These are phyloP conservation scores for Rhipidocladum racemiflorum DNA, from an alignment of 176 grass and related monocot genomes.

Conservation along the genomic window DNA sequence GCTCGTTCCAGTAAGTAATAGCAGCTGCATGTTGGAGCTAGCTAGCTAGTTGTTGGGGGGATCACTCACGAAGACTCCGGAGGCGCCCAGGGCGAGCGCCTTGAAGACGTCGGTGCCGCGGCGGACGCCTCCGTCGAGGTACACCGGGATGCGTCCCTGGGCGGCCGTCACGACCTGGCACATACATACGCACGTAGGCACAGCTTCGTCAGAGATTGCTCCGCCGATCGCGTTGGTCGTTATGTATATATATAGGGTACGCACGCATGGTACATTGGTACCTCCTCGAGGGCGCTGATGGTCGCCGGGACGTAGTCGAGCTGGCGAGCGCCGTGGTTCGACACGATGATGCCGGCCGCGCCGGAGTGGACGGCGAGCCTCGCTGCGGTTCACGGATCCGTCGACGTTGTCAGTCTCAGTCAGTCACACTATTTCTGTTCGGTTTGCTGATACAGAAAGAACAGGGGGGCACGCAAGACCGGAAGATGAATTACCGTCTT, in stretches of 20 bases:
- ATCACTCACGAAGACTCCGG: conserved; percentile 78
- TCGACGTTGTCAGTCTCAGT: not conserved
- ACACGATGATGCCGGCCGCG: conserved; percentile 87
- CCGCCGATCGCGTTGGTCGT: no score
- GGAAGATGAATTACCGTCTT: conserved; percentile 54
- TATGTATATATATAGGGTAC: no score
- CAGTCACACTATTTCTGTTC: not conserved
- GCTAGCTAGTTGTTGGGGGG: not conserved
- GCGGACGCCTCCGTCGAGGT: conserved; percentile 76
- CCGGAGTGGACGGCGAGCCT: conserved; percentile 74
- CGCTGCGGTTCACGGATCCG: conserved; percentile 34
- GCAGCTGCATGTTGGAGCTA: not conserved
- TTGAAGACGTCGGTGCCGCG: conserved; percentile 91
- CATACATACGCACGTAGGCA: no score
- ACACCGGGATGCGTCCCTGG: conserved; percentile 68
- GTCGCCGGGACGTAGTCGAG: conserved; percentile 90
- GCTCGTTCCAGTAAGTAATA: not conserved
- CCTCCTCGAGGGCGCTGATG: conserved; percentile 74
- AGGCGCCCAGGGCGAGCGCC: conserved; percentile 80
- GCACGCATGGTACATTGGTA: not conserved
- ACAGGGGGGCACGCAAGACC: not conserved
- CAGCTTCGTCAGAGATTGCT: no score
- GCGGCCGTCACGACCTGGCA: conserved; percentile 61
- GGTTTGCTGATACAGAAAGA: not conserved
- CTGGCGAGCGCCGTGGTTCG: conserved; percentile 87